phyloP scores from a whole-genome alignment of 2,329 filamentous ascomycete species.

The Sphaerulina populicola region DNA sequence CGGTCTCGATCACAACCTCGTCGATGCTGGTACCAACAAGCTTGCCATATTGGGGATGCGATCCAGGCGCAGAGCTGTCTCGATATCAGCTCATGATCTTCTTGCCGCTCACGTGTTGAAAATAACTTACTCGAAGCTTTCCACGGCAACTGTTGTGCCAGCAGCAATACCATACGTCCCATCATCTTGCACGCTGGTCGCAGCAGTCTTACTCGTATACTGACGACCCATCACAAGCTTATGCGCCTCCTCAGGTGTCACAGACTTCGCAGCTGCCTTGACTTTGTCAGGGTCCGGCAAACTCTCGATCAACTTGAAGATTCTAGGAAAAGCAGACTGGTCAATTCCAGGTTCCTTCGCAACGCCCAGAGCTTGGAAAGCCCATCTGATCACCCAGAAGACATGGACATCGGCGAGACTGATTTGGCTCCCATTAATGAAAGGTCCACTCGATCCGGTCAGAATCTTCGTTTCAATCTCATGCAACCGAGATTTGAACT shows the following conservation, averaged over 20 bases:
- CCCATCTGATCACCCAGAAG: constrained; percentile 24
- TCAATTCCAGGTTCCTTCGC: constrained; percentile 21
- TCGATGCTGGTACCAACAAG: constrained; percentile 22
- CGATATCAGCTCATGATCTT: constrained; percentile 3
- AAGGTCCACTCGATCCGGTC: constrained; percentile 16
- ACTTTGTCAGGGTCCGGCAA: constrained; percentile 16
- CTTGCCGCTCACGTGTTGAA: no score
- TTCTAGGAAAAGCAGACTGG: constrained; percentile 22
- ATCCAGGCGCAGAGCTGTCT: constrained; percentile 22
- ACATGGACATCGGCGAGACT: constrained; percentile 26
- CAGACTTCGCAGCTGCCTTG: constrained; percentile 13
- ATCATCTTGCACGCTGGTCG: constrained; percentile 14
- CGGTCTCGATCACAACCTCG: constrained; percentile 27
- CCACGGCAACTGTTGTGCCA: constrained; percentile 22
- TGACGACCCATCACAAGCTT: constrained; percentile 18
- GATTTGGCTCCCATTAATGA: constrained; percentile 20
- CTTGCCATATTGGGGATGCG: constrained; percentile 27
- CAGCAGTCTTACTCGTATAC: constrained; percentile 15
- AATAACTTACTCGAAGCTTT: constrained; percentile 26
- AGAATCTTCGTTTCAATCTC: constrained; percentile 24
- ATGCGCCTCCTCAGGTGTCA: constrained; percentile 24
- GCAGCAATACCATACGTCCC: constrained; percentile 19
- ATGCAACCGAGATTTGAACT: constrained; percentile 18
- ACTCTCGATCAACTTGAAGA: constrained; percentile 23
- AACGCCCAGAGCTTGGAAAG: constrained; percentile 19